Conservation (phyloP, 345 rosid species). For the Combretum micranthum region DNA sequence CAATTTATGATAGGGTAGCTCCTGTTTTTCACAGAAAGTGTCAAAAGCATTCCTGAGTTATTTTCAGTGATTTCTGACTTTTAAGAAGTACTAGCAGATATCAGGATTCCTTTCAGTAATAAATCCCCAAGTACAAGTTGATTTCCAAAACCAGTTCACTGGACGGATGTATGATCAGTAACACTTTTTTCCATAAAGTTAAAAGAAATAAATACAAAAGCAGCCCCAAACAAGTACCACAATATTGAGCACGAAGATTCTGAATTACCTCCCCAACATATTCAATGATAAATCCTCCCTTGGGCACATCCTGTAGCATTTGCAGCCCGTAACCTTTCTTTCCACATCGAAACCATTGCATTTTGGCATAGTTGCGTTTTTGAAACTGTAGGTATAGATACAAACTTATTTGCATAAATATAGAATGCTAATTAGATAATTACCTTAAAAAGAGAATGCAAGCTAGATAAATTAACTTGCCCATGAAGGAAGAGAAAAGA, state of each 20-base stretch:
- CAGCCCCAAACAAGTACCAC: background rate
- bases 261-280: constrained; percentile 91
- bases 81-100: too few species aligned
- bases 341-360: constrained; percentile 73
- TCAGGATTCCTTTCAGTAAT: too few species aligned
- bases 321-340: constrained; percentile 96
- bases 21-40: too few species aligned
- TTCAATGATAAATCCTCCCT: constrained; percentile 87
- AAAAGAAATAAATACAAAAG: background rate
- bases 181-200: background rate
- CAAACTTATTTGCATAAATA: background rate
- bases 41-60: too few species aligned
- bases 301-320: constrained; percentile 57
- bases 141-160: too few species aligned
- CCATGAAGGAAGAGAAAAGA: background rate
- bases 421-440: too few species aligned
- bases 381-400: constrained; percentile 64
- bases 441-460: too few species aligned
- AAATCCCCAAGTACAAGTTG: too few species aligned
- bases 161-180: background rate
- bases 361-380: constrained; percentile 61
- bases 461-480: background rate
- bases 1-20: too few species aligned
- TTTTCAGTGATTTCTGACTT: too few species aligned
- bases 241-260: background rate